Evolutionary conservation across 2,329 filamentous ascomycete genomes (phyloP).

Genomic region (Remersonia thermophila): DNA sequence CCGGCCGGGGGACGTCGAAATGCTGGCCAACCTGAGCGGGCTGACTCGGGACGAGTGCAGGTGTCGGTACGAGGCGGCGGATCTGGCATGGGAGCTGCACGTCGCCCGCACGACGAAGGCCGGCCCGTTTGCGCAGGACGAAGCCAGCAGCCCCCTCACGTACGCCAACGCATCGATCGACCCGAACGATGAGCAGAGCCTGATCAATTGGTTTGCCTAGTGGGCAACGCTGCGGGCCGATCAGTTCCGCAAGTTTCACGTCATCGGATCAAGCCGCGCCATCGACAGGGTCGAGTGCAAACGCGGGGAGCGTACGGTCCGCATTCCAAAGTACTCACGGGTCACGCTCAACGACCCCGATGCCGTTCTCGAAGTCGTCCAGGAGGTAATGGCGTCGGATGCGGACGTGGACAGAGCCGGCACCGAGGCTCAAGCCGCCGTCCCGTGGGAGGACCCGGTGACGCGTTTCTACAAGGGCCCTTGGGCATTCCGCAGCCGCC

Average conservation of each 20-base stretch:
- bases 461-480: background rate
- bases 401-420: background rate
- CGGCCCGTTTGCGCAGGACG: constrained; percentile 18
- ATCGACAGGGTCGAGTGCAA: constrained; percentile 9
- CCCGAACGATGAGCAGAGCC: constrained; percentile 47
- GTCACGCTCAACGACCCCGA: constrained; percentile 28
- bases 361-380: constrained; percentile 12
- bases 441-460: background rate
- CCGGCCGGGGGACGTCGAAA: constrained; percentile 14
- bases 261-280: constrained; percentile 35
- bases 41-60: constrained; percentile 17
- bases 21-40: constrained; percentile 18
- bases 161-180: constrained; percentile 38
- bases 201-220: constrained; percentile 51
- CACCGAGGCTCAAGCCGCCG: background rate
- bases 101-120: constrained; percentile 14
- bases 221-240: constrained; percentile 41
- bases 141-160: constrained; percentile 28
- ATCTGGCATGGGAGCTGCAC: constrained; percentile 16
- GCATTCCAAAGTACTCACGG: constrained; percentile 26
- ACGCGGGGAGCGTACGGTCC: constrained; percentile 21
- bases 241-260: constrained; percentile 39
- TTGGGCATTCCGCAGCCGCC: constrained; percentile 10
- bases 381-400: constrained; percentile 2
- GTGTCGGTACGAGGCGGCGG: constrained; percentile 2